phyloP scores from a whole-genome alignment of 2,329 filamentous ascomycete genomes.

The Epichloe scottii region DNA sequence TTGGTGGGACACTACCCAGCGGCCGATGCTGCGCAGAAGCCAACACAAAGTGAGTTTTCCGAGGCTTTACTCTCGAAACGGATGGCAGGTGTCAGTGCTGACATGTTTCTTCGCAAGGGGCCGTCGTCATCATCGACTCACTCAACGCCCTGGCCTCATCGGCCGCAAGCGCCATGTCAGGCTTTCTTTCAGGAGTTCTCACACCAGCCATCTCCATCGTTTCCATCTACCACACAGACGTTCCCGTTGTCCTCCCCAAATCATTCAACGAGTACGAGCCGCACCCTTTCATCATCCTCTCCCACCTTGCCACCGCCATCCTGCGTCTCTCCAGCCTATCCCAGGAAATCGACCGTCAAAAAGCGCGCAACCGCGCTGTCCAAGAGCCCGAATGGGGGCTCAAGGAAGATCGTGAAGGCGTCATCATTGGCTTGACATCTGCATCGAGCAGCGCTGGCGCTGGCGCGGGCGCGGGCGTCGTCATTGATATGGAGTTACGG shows the following conservation, averaged over 20 bases:
- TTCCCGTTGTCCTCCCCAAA: conserved; percentile 42
- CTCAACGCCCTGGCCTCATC: conserved; percentile 53
- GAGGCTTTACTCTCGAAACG: too few species aligned
- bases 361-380: conserved; percentile 63
- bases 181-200: conserved; percentile 58
- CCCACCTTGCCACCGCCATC: conserved; percentile 80
- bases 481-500: conserved; percentile 77
- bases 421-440: conserved; percentile 51
- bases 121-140: conserved; percentile 67
- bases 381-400: conserved; percentile 70
- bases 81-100: background rate
- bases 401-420: conserved; percentile 63
- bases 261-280: conserved; percentile 47
- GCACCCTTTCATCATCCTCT: conserved; percentile 56
- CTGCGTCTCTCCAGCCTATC: conserved; percentile 60
- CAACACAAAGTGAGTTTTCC: conserved; percentile 29
- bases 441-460: conserved; percentile 21
- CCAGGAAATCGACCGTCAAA: conserved; percentile 62
- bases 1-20: conserved; percentile 39
- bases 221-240: conserved; percentile 71
- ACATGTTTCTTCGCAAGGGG: conserved; percentile 34
- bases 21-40: conserved; percentile 24
- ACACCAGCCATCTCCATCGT: conserved; percentile 59
- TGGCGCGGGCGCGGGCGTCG: conserved; percentile 34
- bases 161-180: conserved; percentile 44